Evolutionary conservation across 192 early-diverging fungal genomes (phyloP).

Genomic region (Glomus cerebriforme): DNA sequence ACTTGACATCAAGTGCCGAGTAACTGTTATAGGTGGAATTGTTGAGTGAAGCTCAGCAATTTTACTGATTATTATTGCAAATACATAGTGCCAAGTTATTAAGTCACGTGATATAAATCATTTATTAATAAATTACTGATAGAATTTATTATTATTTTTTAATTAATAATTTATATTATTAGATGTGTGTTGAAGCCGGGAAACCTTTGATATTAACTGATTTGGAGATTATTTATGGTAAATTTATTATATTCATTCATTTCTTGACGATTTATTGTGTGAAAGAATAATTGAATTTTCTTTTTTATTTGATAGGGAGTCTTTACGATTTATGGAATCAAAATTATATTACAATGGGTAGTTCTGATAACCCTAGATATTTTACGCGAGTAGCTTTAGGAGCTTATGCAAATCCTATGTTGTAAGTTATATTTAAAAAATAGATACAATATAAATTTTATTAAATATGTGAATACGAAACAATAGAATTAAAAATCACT

Average conservation of each 20-base stretch:
- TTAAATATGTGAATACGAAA: too few species aligned
- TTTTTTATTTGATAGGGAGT: conserved; percentile 12
- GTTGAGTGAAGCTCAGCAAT: too few species aligned
- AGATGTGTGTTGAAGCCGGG: conserved; percentile 37
- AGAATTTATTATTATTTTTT: not conserved
- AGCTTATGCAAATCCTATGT: conserved; percentile 34
- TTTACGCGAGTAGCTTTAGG: conserved; percentile 32
- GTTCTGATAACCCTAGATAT: conserved; percentile 28
- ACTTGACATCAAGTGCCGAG: too few species aligned
- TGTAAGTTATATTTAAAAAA: not conserved
- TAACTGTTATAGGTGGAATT: too few species aligned
- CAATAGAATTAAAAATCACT: not conserved
- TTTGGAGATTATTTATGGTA: conserved; percentile 21
- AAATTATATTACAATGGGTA: conserved; percentile 31
- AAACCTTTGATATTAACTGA: conserved; percentile 21
- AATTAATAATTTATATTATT: not conserved
- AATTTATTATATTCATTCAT: not conserved
- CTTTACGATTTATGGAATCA: conserved; percentile 37
- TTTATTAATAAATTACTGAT: not conserved
- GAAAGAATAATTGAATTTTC: not conserved
- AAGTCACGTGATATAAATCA: too few species aligned
- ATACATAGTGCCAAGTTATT: too few species aligned
- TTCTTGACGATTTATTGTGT: not conserved
- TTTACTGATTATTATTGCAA: too few species aligned
- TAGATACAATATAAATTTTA: too few species aligned